phyloP scores from a whole-genome alignment of 2,329 filamentous ascomycete genomes.

The Penicillium sp. region DNA sequence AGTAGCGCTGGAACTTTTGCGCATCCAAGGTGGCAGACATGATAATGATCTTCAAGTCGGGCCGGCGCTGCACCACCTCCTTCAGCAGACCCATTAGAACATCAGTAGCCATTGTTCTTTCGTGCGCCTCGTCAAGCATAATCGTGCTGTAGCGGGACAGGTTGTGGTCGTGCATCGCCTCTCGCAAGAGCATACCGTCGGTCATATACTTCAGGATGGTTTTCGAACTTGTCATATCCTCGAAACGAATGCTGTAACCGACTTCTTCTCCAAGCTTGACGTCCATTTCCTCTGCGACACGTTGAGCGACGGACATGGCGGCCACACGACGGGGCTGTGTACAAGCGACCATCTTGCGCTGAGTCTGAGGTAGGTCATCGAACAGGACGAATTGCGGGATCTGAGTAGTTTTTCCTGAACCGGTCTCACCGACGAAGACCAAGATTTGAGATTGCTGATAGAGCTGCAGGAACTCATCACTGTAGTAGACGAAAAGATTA shows the following conservation, averaged over 20 bases:
- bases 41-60: constrained; percentile 96
- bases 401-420: constrained; percentile 98
- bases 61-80: constrained; percentile 76
- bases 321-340: constrained; percentile 97
- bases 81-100: constrained; percentile 97
- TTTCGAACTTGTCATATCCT: constrained; percentile 85
- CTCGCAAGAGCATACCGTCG: constrained; percentile 94
- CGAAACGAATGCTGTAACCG: constrained; percentile 98
- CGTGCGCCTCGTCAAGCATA: constrained; percentile 98
- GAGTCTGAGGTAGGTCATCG: constrained; percentile 87
- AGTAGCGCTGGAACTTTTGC: constrained; percentile 97
- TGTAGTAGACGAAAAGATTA: constrained; percentile 33
- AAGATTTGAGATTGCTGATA: constrained; percentile 95
- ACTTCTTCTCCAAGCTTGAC: constrained; percentile 91
- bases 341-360: constrained; percentile 90
- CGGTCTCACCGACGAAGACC: constrained; percentile 98
- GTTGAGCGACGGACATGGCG: constrained; percentile 97
- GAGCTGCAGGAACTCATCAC: constrained; percentile 87
- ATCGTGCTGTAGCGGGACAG: constrained; percentile 94
- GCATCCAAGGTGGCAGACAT: constrained; percentile 98
- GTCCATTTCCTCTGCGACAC: constrained; percentile 96
- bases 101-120: constrained; percentile 94
- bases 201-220: constrained; percentile 99
- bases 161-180: constrained; percentile 94
- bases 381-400: constrained; percentile 98